Conservation (phyloP, 306 rosid genomes). For the Citrullus mucosospermus region DNA sequence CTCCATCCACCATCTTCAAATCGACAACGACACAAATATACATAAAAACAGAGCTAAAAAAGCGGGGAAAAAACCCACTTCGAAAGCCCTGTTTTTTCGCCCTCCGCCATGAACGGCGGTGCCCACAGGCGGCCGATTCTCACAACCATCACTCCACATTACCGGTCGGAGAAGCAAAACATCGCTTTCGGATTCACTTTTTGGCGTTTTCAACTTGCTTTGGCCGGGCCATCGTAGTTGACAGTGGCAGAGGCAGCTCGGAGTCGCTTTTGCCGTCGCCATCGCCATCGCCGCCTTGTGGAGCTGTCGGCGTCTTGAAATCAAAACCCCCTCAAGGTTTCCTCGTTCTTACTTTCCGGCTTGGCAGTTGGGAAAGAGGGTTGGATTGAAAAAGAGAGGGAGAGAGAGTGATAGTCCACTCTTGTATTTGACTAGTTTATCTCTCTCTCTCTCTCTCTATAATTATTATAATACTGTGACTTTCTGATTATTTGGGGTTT, state of each 20-base stretch:
- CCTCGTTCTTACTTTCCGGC: constrained; percentile 7
- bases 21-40: not conserved
- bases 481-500: not conserved
- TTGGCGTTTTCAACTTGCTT: not conserved
- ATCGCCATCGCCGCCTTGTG: not conserved
- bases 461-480: not conserved
- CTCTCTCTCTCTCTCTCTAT: not conserved
- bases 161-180: not conserved
- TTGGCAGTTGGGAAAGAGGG: constrained; percentile 6
- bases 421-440: not conserved
- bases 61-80: not conserved
- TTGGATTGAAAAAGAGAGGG: not conserved
- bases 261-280: not conserved
- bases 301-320: not conserved
- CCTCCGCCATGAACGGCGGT: not conserved
- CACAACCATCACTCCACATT: not conserved
- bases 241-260: not conserved
- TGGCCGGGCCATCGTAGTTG: not conserved
- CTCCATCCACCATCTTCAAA: not conserved
- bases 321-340: not conserved
- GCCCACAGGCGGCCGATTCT: not conserved
- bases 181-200: not conserved
- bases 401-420: constrained; percentile 9
- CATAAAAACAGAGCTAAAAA: not conserved
- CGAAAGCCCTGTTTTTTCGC: not conserved